Evolutionary conservation across 1,284 basidiomycete genomes (phyloP), one percentile per base, ranked within the genome.

Genomic region (Macrocybe sp.): DNA sequence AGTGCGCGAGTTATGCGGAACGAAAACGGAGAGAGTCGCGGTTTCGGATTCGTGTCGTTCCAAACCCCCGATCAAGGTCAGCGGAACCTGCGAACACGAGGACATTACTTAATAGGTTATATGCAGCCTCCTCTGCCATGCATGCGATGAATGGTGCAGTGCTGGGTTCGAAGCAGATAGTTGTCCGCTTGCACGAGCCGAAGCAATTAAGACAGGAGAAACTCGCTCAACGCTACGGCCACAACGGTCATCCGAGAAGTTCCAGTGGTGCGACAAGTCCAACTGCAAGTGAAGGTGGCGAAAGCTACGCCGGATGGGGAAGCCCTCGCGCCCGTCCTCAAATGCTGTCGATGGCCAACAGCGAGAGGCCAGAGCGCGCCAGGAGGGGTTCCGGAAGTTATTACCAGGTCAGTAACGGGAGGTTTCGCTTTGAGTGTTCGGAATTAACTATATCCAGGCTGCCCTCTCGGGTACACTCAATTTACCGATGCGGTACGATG

Each of bases 1-100:
- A 92, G 92, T 63, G 93, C 93, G 28, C 83, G 92, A 49, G 91
- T 97, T 43, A 97, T 97, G 94, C 82, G 91, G 22, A 93, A 93
- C 59, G 87, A 93, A 56, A 71, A 61, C 44, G 88, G 89, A 16
- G 82, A 88, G 46, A 91, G 88, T 64, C 85, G 91, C 49, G 92
- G 92, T 4, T 97, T 96, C 61, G 94, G 94, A n/a, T 98, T 97
- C 61, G 95, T 97, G 49, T 92, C 89, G 28, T 97, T 73, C 68
- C 84, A 90, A 60, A 78, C 79, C 9, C 88, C 92, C 9, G 83
- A 88, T 54, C 87, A 92, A 76, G 90, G 90, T 90, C 57, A 46
- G 67, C 44, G 31, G 30, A 41, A 30, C 10, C 37, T 49, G 5
- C 28, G 44, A 38, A 29, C 29, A 35, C 14, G 14, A 29, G 11